Evolutionary conservation across 805 yeast genomes (phyloP).

Genomic region (Ogataea ramenticola): DNA sequence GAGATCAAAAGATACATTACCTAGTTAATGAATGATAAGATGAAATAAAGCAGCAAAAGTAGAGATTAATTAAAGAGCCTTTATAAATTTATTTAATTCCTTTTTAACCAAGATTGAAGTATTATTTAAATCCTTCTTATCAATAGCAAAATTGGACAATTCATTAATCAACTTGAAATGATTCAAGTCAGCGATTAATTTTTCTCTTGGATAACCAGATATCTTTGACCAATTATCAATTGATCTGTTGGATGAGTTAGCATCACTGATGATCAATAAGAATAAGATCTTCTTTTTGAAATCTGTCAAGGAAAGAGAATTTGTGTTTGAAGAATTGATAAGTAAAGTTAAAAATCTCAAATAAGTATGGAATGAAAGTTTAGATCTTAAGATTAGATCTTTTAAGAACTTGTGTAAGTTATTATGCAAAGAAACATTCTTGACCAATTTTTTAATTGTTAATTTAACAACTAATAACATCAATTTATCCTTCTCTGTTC

Average conservation of each 20-base stretch:
- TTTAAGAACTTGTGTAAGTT: neutral
- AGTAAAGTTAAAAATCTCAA: neutral
- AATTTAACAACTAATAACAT: neutral
- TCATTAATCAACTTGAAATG: neutral
- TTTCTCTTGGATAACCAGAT: neutral
- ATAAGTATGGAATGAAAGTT: neutral
- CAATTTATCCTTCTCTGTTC: slow-evolving; percentile 1
- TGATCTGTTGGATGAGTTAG: neutral
- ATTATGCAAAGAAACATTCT: neutral
- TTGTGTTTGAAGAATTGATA: neutral
- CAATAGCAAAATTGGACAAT: neutral
- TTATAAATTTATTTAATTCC: neutral
- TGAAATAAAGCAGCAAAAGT: no score
- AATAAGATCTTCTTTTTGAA: neutral
- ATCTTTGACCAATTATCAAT: neutral
- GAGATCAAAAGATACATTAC: no score
- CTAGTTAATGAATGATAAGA: no score
- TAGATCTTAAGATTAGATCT: neutral
- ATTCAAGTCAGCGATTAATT: neutral
- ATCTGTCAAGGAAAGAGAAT: neutral
- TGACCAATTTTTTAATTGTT: neutral
- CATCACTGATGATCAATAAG: neutral
- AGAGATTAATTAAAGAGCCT: neutral
- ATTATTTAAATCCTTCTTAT: neutral
- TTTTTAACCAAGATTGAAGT: neutral